Percentiles rank a stretch among this genome's conserved stretches.
These are phyloP conservation scores for Termitomyces sp. DNA, from an alignment of 768 basidiomycete genomes.

Conservation along the genomic window DNA sequence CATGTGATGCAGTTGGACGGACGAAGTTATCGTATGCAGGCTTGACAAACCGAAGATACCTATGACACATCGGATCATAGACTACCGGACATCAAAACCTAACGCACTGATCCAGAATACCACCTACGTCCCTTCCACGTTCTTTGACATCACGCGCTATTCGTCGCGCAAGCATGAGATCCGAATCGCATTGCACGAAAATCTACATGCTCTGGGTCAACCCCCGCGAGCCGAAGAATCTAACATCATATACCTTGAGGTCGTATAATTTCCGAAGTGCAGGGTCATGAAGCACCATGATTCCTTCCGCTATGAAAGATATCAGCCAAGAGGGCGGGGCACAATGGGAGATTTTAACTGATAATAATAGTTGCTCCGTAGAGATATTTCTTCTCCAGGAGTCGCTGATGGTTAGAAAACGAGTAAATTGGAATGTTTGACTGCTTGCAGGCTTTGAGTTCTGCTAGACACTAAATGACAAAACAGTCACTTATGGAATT, in stretches of 20 bases:
- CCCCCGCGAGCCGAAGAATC: background rate
- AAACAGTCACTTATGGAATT: background rate
- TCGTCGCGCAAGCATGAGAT: constrained; percentile 94
- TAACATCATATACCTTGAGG: constrained; percentile 57
- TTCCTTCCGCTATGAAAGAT: constrained; percentile 67
- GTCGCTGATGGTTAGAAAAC: constrained; percentile 83
- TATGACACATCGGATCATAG: constrained; percentile 20
- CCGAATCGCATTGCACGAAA: constrained; percentile 91
- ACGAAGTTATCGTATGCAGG: constrained; percentile 94
- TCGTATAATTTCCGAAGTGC: constrained; percentile 79
- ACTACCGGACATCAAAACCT: background rate
- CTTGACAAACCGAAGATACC: constrained; percentile 93
- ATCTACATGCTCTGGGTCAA: constrained; percentile 36
- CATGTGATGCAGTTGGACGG: constrained; percentile 76
- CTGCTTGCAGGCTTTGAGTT: constrained; percentile 79
- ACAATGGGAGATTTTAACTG: constrained; percentile 30
- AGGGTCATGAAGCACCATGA: constrained; percentile 84
- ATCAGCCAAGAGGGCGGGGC: constrained; percentile 1
- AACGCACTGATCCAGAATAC: constrained; percentile 82
- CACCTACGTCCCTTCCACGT: constrained; percentile 78
- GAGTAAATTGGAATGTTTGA: constrained; percentile 94
- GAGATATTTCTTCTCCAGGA: constrained; percentile 76
- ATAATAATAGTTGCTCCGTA: constrained; percentile 95
- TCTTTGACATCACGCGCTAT: constrained; percentile 86
- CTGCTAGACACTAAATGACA: constrained; percentile 65